phyloP scores from a whole-genome alignment of 2,329 filamentous ascomycete species.

The Penicillium polonicum region DNA sequence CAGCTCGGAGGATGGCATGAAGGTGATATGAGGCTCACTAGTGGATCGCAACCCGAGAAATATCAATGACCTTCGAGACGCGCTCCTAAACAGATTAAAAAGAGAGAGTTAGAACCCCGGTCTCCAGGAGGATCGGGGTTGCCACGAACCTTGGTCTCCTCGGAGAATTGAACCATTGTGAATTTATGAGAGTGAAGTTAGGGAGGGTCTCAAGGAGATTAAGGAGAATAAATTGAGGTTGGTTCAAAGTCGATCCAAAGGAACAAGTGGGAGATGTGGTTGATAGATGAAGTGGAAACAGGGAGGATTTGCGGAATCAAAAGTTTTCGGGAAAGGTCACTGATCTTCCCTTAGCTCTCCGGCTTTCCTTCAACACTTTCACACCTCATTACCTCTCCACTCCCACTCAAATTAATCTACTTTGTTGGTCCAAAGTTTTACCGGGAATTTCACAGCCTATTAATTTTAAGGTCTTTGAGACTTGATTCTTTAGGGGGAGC shows the following conservation, averaged over 20 bases:
- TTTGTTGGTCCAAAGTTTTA: neutral
- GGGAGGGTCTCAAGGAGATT: neutral
- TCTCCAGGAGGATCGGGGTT: neutral
- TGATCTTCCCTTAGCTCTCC: conserved; percentile 20
- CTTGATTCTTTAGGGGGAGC: neutral
- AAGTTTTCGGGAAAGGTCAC: conserved; percentile 34
- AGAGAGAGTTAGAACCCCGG: conserved; percentile 7
- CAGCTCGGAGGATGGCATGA: conserved; percentile 12
- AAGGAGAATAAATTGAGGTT: neutral
- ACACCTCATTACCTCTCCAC: conserved; percentile 1
- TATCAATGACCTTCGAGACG: conserved; percentile 93
- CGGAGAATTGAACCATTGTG: conserved; percentile 69
- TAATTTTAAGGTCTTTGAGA: neutral
- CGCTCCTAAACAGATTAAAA: conserved; percentile 67
- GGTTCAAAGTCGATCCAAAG: neutral
- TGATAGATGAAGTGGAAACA: conserved; percentile 16
- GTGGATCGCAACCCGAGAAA: conserved; percentile 90
- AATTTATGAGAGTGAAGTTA: neutral
- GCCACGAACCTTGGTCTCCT: conserved; percentile 83
- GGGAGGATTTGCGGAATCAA: conserved; percentile 20
- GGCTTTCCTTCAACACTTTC: conserved; percentile 13
- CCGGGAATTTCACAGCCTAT: neutral
- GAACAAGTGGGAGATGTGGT: conserved; percentile 14
- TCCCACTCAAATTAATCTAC: neutral
- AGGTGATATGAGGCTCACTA: conserved; percentile 65